These are phyloP conservation scores for Fusarium nurragi DNA, from an alignment of 2,329 filamentous ascomycete species.

Conservation along the genomic window DNA sequence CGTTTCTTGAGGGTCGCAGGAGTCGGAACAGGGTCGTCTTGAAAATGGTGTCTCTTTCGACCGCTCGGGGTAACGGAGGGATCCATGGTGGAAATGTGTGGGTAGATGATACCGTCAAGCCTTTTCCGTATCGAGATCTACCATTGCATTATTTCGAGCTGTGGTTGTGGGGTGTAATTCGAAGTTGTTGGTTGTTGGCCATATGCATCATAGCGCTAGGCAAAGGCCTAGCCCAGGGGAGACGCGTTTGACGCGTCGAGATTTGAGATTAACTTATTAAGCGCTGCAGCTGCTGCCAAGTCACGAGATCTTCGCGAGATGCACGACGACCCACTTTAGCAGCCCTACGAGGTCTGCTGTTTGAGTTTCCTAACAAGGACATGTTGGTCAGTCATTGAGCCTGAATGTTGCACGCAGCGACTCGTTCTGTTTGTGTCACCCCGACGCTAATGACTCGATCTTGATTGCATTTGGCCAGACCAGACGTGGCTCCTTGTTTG, in stretches of 20 bases:
- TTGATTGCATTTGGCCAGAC: neutral
- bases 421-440: neutral
- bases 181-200: neutral
- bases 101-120: constrained; percentile 1
- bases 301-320: constrained; percentile 10
- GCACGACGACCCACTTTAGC: constrained; percentile 1
- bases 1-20: constrained; percentile 47
- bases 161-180: constrained; percentile 4
- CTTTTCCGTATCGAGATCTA: constrained; percentile 1
- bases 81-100: constrained; percentile 40
- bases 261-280: constrained; percentile 14
- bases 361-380: constrained; percentile 1
- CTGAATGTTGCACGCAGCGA: neutral
- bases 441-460: neutral
- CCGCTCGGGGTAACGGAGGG: constrained; percentile 35
- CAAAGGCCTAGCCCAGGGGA: constrained; percentile 20
- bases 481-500: neutral
- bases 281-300: constrained; percentile 8
- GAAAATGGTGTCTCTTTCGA: constrained; percentile 40
- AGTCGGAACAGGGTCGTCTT: constrained; percentile 40
- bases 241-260: constrained; percentile 44
- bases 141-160: constrained; percentile 26
- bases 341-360: constrained; percentile 12
- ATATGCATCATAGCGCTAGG: constrained; percentile 10
- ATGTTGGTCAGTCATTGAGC: neutral